Evolutionary conservation across 768 basidiomycete species (phyloP).

Genomic region (Trametes cingulata): DNA sequence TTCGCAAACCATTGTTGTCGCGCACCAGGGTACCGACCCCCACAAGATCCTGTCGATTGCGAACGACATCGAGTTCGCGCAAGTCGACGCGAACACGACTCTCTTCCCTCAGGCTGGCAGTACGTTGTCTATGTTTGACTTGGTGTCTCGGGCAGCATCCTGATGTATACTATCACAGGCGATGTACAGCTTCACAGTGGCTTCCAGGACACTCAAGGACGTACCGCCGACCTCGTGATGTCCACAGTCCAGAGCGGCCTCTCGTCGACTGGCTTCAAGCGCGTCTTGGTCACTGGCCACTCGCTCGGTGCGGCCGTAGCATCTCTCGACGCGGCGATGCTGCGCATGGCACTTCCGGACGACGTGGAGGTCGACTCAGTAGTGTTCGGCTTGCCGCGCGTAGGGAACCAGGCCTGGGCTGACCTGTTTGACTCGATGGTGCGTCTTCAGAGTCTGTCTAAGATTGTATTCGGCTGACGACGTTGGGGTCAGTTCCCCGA

Average conservation of each 20-base stretch:
- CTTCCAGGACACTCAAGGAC: slow-evolving; percentile 31
- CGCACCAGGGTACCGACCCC: slow-evolving; percentile 41
- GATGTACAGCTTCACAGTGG: slow-evolving; percentile 30
- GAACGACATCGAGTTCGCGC: slow-evolving; percentile 27
- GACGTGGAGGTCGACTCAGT: slow-evolving; percentile 27
- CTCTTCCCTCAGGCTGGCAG: slow-evolving; percentile 39
- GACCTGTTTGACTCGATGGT: slow-evolving; percentile 31
- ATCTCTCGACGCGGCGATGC: slow-evolving; percentile 33
- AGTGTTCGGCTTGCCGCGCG: slow-evolving; percentile 34
- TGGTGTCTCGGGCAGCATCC: background rate
- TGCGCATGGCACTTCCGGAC: slow-evolving; percentile 30
- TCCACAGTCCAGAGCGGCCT: slow-evolving; percentile 30
- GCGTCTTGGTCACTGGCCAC: slow-evolving; percentile 31
- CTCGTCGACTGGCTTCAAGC: slow-evolving; percentile 28
- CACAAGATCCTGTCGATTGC: slow-evolving; percentile 28
- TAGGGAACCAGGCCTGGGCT: slow-evolving; percentile 36
- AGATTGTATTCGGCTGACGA: background rate
- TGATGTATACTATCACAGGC: background rate
- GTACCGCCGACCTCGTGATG: slow-evolving; percentile 30
- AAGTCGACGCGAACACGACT: slow-evolving; percentile 34
- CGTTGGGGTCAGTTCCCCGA: slow-evolving; percentile 19
- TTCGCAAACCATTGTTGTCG: slow-evolving; percentile 36
- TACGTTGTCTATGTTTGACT: slow-evolving; percentile 1
- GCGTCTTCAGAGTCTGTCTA: slow-evolving; percentile 5
- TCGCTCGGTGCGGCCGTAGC: slow-evolving; percentile 36